Evolutionary conservation across 441 rosid species (phyloP).

Genomic region (Geranium incanum): DNA sequence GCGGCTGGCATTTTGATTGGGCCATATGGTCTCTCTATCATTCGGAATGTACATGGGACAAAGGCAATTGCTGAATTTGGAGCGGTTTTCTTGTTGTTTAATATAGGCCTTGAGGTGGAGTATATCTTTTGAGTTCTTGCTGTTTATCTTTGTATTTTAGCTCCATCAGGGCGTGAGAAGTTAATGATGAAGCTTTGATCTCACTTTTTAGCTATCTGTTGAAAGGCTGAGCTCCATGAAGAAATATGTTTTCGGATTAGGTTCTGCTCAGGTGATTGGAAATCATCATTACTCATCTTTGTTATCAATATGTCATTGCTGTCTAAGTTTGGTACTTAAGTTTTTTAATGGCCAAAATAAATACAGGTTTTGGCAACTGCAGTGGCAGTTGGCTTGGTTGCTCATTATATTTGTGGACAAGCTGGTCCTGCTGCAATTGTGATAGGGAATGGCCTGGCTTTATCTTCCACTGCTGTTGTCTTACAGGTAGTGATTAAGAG

Average conservation of each 20-base stretch:
- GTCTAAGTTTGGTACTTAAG: slow-evolving; percentile 15
- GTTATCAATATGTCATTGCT: slow-evolving; percentile 9
- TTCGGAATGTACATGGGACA: slow-evolving; percentile 92
- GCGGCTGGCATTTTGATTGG: slow-evolving; percentile 99
- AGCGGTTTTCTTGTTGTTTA: slow-evolving; percentile 92
- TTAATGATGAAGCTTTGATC: slow-evolving; percentile 24
- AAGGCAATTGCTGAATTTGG: slow-evolving; percentile 98
- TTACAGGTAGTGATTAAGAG: slow-evolving; percentile 55
- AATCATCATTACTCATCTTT: slow-evolving; percentile 17
- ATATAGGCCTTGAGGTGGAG: slow-evolving; percentile 96
- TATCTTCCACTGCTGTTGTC: slow-evolving; percentile 97
- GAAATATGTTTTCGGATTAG: slow-evolving; percentile 96
- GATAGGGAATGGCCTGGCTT: slow-evolving; percentile 91
- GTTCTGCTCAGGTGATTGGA: slow-evolving; percentile 78
- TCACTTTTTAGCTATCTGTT: slow-evolving; percentile 70
- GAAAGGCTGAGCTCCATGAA: slow-evolving; percentile 99
- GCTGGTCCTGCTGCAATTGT: slow-evolving; percentile 95
- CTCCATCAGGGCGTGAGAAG: slow-evolving; percentile 21
- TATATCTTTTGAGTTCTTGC: slow-evolving; percentile 19
- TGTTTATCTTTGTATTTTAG: slow-evolving; percentile 20
- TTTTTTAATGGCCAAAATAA: slow-evolving; percentile 22
- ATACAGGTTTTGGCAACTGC: slow-evolving; percentile 91
- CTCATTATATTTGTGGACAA: slow-evolving; percentile 70
- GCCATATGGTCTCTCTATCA: slow-evolving; percentile 92
- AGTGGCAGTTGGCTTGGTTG: slow-evolving; percentile 65